These are phyloP conservation scores for Podaxis sp. DNA, from an alignment of 768 basidiomycete genomes.

Conservation along the genomic window DNA sequence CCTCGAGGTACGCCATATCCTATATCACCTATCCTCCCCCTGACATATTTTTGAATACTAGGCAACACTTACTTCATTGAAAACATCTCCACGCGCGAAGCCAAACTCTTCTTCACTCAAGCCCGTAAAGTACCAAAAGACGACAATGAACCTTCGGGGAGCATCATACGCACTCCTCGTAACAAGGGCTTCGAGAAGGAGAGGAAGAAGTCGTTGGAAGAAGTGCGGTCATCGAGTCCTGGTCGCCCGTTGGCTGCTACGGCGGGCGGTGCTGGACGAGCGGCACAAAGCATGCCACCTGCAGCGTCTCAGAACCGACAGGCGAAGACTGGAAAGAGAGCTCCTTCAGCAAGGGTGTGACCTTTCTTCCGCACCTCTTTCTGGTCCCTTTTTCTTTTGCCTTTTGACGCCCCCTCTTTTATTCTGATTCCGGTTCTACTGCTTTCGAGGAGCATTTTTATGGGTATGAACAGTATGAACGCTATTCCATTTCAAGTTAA, in stretches of 20 bases:
- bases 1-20: slow-evolving; percentile 63
- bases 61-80: slow-evolving; percentile 91
- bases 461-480: neutral
- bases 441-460: neutral
- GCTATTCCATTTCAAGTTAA: neutral
- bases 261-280: neutral
- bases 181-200: neutral
- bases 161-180: neutral
- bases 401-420: neutral
- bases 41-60: slow-evolving; percentile 26
- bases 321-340: neutral
- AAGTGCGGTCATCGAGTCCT: slow-evolving; percentile 11
- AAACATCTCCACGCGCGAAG: slow-evolving; percentile 80
- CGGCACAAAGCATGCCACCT: slow-evolving; percentile 11
- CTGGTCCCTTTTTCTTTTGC: neutral
- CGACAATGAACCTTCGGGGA: slow-evolving; percentile 20
- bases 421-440: neutral
- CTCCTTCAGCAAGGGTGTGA: slow-evolving; percentile 11
- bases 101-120: slow-evolving; percentile 90
- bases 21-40: neutral
- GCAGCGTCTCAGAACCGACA: neutral
- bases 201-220: slow-evolving; percentile 11
- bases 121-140: slow-evolving; percentile 49
- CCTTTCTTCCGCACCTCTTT: neutral
- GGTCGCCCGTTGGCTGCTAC: neutral